These are phyloP conservation scores for Elsinoe perseae DNA, from an alignment of 2,329 filamentous ascomycete species.

Conservation along the genomic window DNA sequence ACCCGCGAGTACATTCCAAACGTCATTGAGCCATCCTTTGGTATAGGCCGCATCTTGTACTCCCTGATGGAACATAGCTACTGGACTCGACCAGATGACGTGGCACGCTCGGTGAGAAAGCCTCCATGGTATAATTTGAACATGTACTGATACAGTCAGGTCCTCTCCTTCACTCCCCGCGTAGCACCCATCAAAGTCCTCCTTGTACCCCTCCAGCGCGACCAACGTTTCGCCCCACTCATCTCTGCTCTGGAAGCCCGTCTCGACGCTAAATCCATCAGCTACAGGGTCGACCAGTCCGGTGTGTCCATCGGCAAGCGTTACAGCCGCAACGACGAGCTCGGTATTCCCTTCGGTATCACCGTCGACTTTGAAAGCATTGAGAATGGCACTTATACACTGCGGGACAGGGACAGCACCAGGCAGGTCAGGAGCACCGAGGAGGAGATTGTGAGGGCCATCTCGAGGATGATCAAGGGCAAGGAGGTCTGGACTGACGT, in stretches of 20 bases:
- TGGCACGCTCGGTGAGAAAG: constrained; percentile 72
- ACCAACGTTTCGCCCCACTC: constrained; percentile 72
- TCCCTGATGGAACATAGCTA: constrained; percentile 89
- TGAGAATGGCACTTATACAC: constrained; percentile 76
- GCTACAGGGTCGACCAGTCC: constrained; percentile 81
- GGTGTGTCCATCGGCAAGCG: constrained; percentile 90
- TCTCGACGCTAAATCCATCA: constrained; percentile 68
- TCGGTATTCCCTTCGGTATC: constrained; percentile 87
- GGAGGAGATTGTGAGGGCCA: constrained; percentile 68
- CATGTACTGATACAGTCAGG: constrained; percentile 34
- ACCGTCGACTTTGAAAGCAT: constrained; percentile 95
- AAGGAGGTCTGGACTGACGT: constrained; percentile 64
- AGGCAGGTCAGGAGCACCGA: constrained; percentile 81
- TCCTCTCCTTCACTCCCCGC: constrained; percentile 65
- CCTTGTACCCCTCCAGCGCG: constrained; percentile 77
- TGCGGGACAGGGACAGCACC: constrained; percentile 84
- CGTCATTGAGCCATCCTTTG: constrained; percentile 83
- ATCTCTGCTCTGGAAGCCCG: constrained; percentile 64
- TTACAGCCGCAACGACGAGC: constrained; percentile 89
- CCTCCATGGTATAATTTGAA: neutral
- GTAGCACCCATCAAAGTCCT: constrained; percentile 94
- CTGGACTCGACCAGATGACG: constrained; percentile 81
- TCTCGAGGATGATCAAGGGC: constrained; percentile 56
- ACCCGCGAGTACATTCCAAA: constrained; percentile 88
- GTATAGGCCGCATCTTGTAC: constrained; percentile 91